A percentile compares a stretch with the other conserved stretches of the same genome.
Conservation (phyloP, 1,139 yeast genomes). For the Debaryomycetaceae sp. region DNA sequence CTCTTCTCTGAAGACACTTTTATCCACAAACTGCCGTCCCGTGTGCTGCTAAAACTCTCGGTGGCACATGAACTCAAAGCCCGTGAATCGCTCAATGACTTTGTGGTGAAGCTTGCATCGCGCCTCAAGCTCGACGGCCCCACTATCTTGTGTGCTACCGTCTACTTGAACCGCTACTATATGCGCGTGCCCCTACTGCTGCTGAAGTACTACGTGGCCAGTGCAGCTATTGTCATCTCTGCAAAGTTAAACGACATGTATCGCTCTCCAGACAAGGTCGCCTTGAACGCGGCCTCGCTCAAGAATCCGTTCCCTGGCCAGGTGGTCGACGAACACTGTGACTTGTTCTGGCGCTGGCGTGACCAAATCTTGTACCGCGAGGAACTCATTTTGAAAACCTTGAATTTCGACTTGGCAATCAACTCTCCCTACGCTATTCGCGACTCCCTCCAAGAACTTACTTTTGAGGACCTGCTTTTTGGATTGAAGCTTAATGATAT, state of each 20-base stretch:
- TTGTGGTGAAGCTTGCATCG: constrained; percentile 27
- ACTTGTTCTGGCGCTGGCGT: constrained; percentile 36
- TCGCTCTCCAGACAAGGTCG: constrained; percentile 34
- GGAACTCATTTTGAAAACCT: constrained; percentile 28
- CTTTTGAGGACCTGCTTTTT: constrained; percentile 7
- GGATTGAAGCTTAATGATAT: constrained; percentile 18
- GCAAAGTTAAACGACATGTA: constrained; percentile 35
- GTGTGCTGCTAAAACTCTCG: constrained; percentile 13
- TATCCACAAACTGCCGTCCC: constrained; percentile 20
- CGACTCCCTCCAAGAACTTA: constrained; percentile 12
- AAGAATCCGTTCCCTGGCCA: constrained; percentile 19
- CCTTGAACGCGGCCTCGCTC: constrained; percentile 25
- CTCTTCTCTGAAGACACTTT: constrained; percentile 22
- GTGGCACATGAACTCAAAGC: constrained; percentile 24
- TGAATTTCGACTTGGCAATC: constrained; percentile 31
- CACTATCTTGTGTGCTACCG: constrained; percentile 33
- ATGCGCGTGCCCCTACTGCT: constrained; percentile 34
- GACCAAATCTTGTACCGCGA: constrained; percentile 36
- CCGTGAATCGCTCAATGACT: constrained; percentile 31
- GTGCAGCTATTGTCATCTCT: constrained; percentile 34
- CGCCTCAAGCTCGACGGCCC: constrained; percentile 30
- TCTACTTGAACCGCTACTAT: constrained; percentile 31
- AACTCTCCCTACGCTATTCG: constrained; percentile 29
- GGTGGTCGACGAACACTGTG: constrained; percentile 29
- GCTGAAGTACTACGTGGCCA: constrained; percentile 36